phyloP scores from a whole-genome alignment of 768 basidiomycete genomes.

The Vararia minispora region DNA sequence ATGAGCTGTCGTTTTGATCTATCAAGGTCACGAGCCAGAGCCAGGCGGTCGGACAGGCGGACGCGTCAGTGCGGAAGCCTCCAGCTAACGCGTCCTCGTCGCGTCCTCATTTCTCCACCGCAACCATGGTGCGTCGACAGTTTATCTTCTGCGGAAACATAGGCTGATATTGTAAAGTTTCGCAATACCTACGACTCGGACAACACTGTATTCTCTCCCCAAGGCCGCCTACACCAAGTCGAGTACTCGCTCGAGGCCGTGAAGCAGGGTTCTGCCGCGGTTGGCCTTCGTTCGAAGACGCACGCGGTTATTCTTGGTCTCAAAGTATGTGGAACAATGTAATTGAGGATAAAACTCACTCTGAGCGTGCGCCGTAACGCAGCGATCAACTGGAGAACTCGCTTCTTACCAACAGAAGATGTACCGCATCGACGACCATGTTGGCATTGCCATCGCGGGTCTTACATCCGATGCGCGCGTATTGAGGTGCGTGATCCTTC shows the following conservation, averaged over 20 bases:
- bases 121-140: no score
- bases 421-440: conserved; percentile 98
- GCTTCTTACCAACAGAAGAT: conserved; percentile 99
- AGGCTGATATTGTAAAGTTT: conserved; percentile 43
- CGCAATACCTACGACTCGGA: conserved; percentile 98
- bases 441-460: conserved; percentile 99
- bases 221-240: conserved; percentile 93
- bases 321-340: conserved; percentile 46
- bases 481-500: conserved; percentile 53
- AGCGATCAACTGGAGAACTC: conserved; percentile 97
- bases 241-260: conserved; percentile 99
- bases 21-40: no score
- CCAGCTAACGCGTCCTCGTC: no score
- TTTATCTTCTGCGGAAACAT: no score
- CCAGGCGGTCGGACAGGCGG: no score
- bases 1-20: no score
- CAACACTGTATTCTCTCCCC: conserved; percentile 94
- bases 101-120: no score
- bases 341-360: not conserved
- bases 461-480: conserved; percentile 97
- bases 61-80: no score
- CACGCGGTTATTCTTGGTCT: conserved; percentile 88
- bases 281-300: conserved; percentile 90
- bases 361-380: conserved; percentile 1
- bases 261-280: conserved; percentile 99